Base-by-base conservation (phyloP, 2,329 filamentous ascomycete species). In the Orbilia blumenaviensis region DNA sequence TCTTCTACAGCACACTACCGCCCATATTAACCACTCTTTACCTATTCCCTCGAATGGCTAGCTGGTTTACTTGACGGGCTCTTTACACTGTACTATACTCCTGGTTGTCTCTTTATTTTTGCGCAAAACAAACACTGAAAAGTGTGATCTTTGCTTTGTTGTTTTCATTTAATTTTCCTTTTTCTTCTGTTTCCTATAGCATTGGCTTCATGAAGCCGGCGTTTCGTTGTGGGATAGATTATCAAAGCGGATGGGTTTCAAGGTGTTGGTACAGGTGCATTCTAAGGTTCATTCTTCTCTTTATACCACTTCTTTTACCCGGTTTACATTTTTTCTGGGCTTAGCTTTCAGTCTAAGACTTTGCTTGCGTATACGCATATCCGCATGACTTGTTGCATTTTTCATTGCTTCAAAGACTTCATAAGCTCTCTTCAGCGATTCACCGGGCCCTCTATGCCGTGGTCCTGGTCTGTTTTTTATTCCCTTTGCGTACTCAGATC, bases 131-230 rank as follows among this genome's bases (percentile, higher is more conserved):
- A 61, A 42, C 61, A 62, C 62, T 12, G 42, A 44, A 54, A 50
- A 54, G 69, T 52, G 69, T 56, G 32, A 32, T 54, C 41, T 46
- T 46, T 66, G 52, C 41, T 64, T 36, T 50, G 61, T 46, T 58
- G 36, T 12, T 38, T 46, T 66, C 46, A 41, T 48, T 52, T 66
- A 23, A 18, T 8, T 50, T 52, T 50, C 10, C 42, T 52, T 23
- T 23, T 52, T 50, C 42, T 46, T 46, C 3, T 12, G 14, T 46
- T 46, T 46, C 18, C 29, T n/a, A 23, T 29, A 18, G 29, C 46
- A 36, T 66, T 38, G 21, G 18, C 61, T 32, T 21, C 38, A 8
- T 14, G 8, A 32, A 61, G 27, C 23, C 23, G 56, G 56, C 56
- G 56, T 61, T 61, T 44, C 32, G 21, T 29, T 61, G n/a, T 36